These are phyloP conservation scores for Diospyros kaki DNA, from an alignment of 148 eudicot species.

Conservation along the genomic window DNA sequence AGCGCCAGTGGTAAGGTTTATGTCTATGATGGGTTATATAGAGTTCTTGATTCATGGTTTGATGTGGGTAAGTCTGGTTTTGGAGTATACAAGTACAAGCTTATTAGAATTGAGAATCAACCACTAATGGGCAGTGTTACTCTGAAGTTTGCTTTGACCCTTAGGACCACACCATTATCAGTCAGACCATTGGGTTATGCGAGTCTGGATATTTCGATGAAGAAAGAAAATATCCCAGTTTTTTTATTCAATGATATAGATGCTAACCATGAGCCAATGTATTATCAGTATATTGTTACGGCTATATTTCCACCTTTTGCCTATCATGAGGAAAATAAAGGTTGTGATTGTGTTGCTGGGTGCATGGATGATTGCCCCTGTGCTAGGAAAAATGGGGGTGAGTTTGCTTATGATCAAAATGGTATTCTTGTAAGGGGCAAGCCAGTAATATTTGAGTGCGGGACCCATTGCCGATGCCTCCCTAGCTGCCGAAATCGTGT, in stretches of 20 bases:
- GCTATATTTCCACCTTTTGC: slow-evolving; percentile 66
- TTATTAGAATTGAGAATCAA: slow-evolving; percentile 65
- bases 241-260: slow-evolving; percentile 78
- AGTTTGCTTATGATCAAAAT: slow-evolving; percentile 58
- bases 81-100: slow-evolving; percentile 80
- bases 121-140: slow-evolving; percentile 80
- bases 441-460: slow-evolving; percentile 78
- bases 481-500: slow-evolving; percentile 74
- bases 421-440: slow-evolving; percentile 77
- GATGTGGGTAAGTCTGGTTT: slow-evolving; percentile 89
- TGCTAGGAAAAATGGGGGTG: slow-evolving; percentile 66
- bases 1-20: slow-evolving; percentile 56
- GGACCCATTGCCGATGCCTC: slow-evolving; percentile 61
- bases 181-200: slow-evolving; percentile 63
- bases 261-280: slow-evolving; percentile 50
- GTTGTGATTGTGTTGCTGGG: slow-evolving; percentile 61
- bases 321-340: slow-evolving; percentile 35
- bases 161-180: slow-evolving; percentile 50
- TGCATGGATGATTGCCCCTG: slow-evolving; percentile 59
- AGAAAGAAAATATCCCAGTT: slow-evolving; percentile 60
- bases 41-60: slow-evolving; percentile 64
- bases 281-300: slow-evolving; percentile 51
- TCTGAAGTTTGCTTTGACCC: slow-evolving; percentile 47
- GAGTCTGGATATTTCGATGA: slow-evolving; percentile 59
- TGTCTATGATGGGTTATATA: slow-evolving; percentile 89